Evolutionary conservation across 1,284 basidiomycete species (phyloP).

Genomic region (Trichosporon inkin): DNA sequence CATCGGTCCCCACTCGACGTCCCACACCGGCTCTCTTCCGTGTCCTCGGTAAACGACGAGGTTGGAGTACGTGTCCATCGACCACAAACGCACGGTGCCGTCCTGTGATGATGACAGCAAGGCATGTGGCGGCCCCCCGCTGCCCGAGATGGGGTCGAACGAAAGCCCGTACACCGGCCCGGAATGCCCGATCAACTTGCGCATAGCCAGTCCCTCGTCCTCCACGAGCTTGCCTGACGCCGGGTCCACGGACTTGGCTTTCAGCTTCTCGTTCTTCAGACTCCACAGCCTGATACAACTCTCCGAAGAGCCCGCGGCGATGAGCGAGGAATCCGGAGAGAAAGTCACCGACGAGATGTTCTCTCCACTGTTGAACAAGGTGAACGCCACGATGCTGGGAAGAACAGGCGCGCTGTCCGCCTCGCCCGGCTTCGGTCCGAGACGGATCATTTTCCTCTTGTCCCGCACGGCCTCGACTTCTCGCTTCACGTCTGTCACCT

Average conservation of each 20-base stretch:
- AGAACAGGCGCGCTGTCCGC: conserved; percentile 46
- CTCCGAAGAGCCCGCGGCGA: conserved; percentile 95
- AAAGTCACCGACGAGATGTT: conserved; percentile 86
- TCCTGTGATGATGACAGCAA: conserved; percentile 93
- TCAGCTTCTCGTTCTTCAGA: conserved; percentile 84
- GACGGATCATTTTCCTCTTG: conserved; percentile 77
- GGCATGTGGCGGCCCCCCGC: conserved; percentile 76
- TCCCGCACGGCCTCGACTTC: conserved; percentile 89
- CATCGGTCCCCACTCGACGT: conserved; percentile 95
- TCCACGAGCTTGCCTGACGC: conserved; percentile 51
- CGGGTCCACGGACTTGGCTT: conserved; percentile 55
- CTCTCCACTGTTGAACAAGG: conserved; percentile 83
- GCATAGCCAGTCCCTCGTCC: conserved; percentile 72
- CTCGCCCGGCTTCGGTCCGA: conserved; percentile 59
- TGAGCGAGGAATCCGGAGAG: conserved; percentile 84
- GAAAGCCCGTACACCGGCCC: conserved; percentile 92
- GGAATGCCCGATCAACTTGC: conserved; percentile 93
- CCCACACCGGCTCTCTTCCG: conserved; percentile 91
- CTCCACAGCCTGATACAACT: conserved; percentile 95
- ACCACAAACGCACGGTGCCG: conserved; percentile 87
- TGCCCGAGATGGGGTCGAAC: conserved; percentile 87
- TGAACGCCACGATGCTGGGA: conserved; percentile 89
- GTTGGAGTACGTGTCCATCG: conserved; percentile 88
- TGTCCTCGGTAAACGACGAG: conserved; percentile 93
- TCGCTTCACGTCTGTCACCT: conserved; percentile 79